Evolutionary conservation across 768 basidiomycete species (phyloP), one percentile per base, ranked within the genome.

Genomic region (Boletus huronensis): DNA sequence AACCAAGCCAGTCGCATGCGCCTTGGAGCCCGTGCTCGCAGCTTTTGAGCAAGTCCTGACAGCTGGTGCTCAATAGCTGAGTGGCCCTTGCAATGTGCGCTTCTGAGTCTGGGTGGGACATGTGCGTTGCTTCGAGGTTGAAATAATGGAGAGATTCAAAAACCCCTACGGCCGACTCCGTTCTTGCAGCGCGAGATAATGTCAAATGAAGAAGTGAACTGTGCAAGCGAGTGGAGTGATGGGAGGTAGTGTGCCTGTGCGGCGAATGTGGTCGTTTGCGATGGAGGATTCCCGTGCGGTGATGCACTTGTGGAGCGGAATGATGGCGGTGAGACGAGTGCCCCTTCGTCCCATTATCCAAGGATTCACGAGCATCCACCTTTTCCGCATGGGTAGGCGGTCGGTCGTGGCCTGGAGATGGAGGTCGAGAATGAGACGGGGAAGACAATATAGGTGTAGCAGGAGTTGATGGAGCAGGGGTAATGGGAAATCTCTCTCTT

Each of bases 81-180:
- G 74, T 75, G 25, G 77, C 75, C 50, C 70, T 69, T 39, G 71
- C 70, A 5, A 78, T 78, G 48, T 78, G 74, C 17, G 66, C 66
- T 16, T 75, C 75, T 2, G 73, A 70, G 52, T 77, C 65, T 1
- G 81, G 82, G 54, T 85, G 82, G 31, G 71, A 67, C 34, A 84
- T 67, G 36, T 79, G 69, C 29, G 70, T 79, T 26, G 80, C 77
- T 63, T 90, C 87, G 3, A 90, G 72, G 57, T 88, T 81, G 53
- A 88, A 72, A 64, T 88, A 90, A 28, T 81, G 70, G 60, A 88
- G 82, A 3, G 80, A 81, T 71, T 90, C 88, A 55, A 90, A 90
- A 14, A 87, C 82, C 2, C 86, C 88, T 0, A 90, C 88, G 0
- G 79, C 79, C 28, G 76, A 72, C 61, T 88, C 84, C 21, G 58